Evolutionary conservation across 2,329 filamentous ascomycete species (phyloP), one percentile per base, ranked within the genome.

Genomic region (Chaetoscypha palmicola): DNA sequence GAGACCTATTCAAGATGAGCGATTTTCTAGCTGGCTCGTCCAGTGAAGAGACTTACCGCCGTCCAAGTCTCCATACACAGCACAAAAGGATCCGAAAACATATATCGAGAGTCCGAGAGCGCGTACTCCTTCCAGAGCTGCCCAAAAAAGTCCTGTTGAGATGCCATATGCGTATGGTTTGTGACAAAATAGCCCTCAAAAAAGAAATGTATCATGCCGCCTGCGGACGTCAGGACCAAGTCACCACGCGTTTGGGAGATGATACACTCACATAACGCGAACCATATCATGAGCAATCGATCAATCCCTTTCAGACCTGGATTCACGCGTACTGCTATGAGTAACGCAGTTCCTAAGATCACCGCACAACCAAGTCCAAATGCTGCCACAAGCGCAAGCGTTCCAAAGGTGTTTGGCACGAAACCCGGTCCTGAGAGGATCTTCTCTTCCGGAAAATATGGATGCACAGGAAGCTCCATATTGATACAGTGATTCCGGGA

Each of bases 81-180:
- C 10, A 74, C 61, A 50, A 77, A 76, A 17, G 70, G 56, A 54
- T 77, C 71, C 12, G 64, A 66, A 2, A 67, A 72, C 37, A 77
- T 63, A 56, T 77, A 77, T 52, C 74, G 70, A 2, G 72, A 76
- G 58, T 77, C 74, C 7, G 72, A 74, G 24, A 76, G 65, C 3
- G 74, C 66, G 61, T 77, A 77, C 54, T 77, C 74, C 54, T 76
- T 77, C 74, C 74, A 77, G 1, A 75, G 62, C 56, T 77, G 70
- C 16, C 68, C 73, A 35, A 77, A 71, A 28, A 75, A 53, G 51
- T 69, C 62, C 14, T 57, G 57, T 24, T 57, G 58, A 28, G 62
- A 53, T 23, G 65, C 66, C 54, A 77, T 68, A 45, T 58, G 48
- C 41, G 57, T 47, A 33, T 65, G 64, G 58, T 74, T 68, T 53